These are phyloP conservation scores for Lactifluus pinguis DNA, from an alignment of 768 basidiomycete genomes.

Conservation along the genomic window DNA sequence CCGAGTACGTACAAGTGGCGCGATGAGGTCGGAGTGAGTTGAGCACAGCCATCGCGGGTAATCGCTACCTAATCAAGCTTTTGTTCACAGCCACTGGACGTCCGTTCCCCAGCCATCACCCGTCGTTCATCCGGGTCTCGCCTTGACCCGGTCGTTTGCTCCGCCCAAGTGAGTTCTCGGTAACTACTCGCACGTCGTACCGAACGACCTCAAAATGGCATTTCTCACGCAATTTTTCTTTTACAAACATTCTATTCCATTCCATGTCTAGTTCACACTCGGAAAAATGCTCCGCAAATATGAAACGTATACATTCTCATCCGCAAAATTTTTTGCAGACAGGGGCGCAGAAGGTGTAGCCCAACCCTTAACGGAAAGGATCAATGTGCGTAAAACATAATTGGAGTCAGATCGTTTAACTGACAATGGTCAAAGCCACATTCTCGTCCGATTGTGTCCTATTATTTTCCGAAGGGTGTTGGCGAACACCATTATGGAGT, in stretches of 20 bases:
- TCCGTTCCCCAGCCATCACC: neutral
- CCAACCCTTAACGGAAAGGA: slow-evolving; percentile 69
- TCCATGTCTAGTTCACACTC: neutral
- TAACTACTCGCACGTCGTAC: neutral
- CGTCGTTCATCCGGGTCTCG: neutral
- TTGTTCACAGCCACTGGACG: too few relatives aligned
- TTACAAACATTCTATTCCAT: neutral
- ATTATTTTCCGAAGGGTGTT: slow-evolving; percentile 90
- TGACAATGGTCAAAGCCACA: slow-evolving; percentile 42
- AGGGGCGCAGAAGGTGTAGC: slow-evolving; percentile 62
- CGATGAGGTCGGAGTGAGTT: neutral
- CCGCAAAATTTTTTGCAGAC: slow-evolving; percentile 67
- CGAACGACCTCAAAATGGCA: neutral
- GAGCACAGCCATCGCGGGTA: neutral
- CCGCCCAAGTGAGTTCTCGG: neutral
- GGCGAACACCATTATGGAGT: slow-evolving; percentile 97
- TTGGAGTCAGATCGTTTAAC: neutral
- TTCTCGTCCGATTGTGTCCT: slow-evolving; percentile 86
- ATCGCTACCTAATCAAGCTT: neutral
- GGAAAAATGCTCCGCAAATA: slow-evolving; percentile 20
- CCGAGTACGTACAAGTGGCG: neutral
- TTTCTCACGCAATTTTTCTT: too few relatives aligned
- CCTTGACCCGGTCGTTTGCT: neutral
- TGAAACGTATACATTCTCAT: slow-evolving; percentile 50
- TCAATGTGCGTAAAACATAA: slow-evolving; percentile 47